Base-by-base conservation (phyloP, 1,284 basidiomycete genomes). In the Thelephora terrestris region DNA sequence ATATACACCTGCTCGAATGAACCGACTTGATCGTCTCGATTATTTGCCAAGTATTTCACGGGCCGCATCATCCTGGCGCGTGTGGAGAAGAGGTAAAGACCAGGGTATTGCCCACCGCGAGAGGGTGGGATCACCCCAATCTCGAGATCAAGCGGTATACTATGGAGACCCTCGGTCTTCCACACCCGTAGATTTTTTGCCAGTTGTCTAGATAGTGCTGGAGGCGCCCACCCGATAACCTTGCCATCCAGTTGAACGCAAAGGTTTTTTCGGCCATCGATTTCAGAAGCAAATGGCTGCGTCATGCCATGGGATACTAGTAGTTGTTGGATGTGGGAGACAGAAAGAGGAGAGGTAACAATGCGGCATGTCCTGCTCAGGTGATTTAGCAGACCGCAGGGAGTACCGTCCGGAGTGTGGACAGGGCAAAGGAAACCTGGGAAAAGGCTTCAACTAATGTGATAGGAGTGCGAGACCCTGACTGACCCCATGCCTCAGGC, bases 1-100 rank as follows among this genome's bases (percentile, higher is more conserved):
- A 99, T 94, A 66, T 99, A 99, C 9, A 99, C 96, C 68, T 99
- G 96, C 68, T 99, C 96, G 58, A 99, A 99, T 2, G 95, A 81
- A 2, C 96, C 96, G 46, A 99, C 77, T 64, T 90, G 89, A 65
- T 99, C 96, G 56, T 87, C 77, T 56, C 79, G 77, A 47, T 84
- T 85, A 64, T 98, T 99, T 52, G 75, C 71, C 40, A 99, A 69
- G 65, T 89, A 94, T 59, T 88, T 92, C 52, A 99, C 96, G 3
- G 97, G 95, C 42, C 96, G 79, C 95, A 99, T 98, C 93, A 99
- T 97, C 52, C 96, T 76, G 39, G 91, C 78, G 47, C 82, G 78
- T 14, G 85, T 82, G 18, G 90, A 79, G 70, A 99, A 99, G 48
- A 99, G 71, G 71, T 90, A 99, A 40, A 99, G 70, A 40, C 96